phyloP scores from a whole-genome alignment of 1,139 yeast species.

The Entelexis paramagnoliae region DNA sequence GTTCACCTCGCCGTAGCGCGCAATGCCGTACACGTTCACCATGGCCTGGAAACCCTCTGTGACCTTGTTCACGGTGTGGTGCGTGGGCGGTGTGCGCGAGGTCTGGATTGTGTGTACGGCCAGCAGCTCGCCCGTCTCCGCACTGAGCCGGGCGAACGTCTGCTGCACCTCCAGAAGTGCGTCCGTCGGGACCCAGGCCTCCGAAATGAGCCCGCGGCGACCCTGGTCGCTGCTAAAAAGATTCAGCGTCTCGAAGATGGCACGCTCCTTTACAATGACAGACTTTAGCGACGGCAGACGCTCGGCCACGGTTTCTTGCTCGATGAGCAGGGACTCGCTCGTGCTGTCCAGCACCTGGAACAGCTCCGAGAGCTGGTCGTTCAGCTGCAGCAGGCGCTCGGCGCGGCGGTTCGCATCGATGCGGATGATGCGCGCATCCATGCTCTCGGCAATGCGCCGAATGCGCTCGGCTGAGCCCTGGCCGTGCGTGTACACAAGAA shows the following conservation, averaged over 20 bases:
- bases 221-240: slow-evolving; percentile 74
- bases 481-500: slow-evolving; percentile 85
- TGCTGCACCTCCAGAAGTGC: slow-evolving; percentile 40
- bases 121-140: slow-evolving; percentile 37
- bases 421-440: slow-evolving; percentile 68
- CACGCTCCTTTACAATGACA: slow-evolving; percentile 56
- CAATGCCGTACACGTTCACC: slow-evolving; percentile 91
- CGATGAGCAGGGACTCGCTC: slow-evolving; percentile 56
- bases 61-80: slow-evolving; percentile 80
- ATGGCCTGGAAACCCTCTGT: slow-evolving; percentile 86
- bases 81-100: slow-evolving; percentile 85
- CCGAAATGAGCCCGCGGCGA: slow-evolving; percentile 85
- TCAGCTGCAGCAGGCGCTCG: slow-evolving; percentile 39
- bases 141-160: slow-evolving; percentile 49
- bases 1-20: slow-evolving; percentile 88
- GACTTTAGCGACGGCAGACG: slow-evolving; percentile 59
- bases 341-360: slow-evolving; percentile 65
- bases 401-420: slow-evolving; percentile 45
- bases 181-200: slow-evolving; percentile 82
- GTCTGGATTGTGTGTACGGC: slow-evolving; percentile 75
- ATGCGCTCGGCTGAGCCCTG: slow-evolving; percentile 57
- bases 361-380: slow-evolving; percentile 51
- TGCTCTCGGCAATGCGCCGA: slow-evolving; percentile 64
- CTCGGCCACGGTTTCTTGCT: slow-evolving; percentile 37
- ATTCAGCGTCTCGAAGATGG: slow-evolving; percentile 66